Evolutionary conservation across 1,284 basidiomycete genomes (phyloP).

Genomic region (Ustilago hordei): DNA sequence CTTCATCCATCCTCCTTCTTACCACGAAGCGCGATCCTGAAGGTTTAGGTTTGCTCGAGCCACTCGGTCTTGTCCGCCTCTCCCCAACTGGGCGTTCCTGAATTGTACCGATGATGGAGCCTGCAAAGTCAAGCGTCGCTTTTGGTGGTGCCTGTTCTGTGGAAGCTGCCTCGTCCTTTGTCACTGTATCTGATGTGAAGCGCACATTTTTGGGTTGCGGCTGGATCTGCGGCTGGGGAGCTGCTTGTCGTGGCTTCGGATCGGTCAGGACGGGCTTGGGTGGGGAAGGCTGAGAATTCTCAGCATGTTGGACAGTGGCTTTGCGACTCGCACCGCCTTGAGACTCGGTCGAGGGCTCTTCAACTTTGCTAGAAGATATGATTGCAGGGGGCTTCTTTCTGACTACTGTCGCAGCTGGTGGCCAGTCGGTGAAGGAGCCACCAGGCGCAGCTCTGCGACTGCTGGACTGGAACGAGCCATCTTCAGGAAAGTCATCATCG

Average conservation of each 20-base stretch:
- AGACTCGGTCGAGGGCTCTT: neutral
- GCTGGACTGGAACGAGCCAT: slow-evolving; percentile 8
- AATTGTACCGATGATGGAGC: slow-evolving; percentile 41
- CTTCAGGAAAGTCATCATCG: slow-evolving; percentile 28
- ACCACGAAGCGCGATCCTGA: slow-evolving; percentile 44
- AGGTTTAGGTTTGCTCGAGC: slow-evolving; percentile 13
- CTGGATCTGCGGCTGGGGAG: neutral
- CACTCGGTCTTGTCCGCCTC: slow-evolving; percentile 5
- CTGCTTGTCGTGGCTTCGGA: neutral
- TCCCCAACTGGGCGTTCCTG: slow-evolving; percentile 37
- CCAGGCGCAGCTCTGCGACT: slow-evolving; percentile 31
- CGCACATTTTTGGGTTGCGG: slow-evolving; percentile 15
- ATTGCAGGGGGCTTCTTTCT: slow-evolving; percentile 46
- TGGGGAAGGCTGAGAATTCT: neutral
- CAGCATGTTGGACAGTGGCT: slow-evolving; percentile 14
- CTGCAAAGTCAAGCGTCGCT: slow-evolving; percentile 17
- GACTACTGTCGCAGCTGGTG: slow-evolving; percentile 56
- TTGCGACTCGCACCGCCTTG: neutral
- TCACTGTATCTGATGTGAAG: slow-evolving; percentile 12
- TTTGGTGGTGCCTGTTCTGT: neutral
- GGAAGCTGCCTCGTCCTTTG: neutral
- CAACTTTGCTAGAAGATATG: slow-evolving; percentile 20
- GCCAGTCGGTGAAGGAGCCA: slow-evolving; percentile 53
- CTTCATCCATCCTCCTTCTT: slow-evolving; percentile 45
- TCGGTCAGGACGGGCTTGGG: neutral